Base-by-base conservation (phyloP, 805 yeast genomes). In the Candida methanosorbosa region DNA sequence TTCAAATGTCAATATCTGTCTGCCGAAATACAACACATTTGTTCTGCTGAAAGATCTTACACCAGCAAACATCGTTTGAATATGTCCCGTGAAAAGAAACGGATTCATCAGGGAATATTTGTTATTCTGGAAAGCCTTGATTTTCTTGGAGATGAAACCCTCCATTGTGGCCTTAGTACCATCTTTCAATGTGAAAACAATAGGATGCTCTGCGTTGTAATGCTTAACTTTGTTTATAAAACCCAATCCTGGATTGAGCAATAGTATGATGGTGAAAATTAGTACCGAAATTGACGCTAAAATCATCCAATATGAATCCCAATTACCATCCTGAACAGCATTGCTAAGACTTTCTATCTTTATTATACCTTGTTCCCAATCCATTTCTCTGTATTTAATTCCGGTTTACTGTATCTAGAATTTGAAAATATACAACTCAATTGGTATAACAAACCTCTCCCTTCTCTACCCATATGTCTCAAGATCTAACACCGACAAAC, bases 31-130 rank as follows among this genome's bases (percentile, higher is more conserved):
- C 2, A 83, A 71, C 29, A 60, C 46, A 45, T 78, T 80, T 20
- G 56, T 55, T 28, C 62, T 59, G n/a, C 72, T 62, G 38, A 70
- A 69, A 37, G 68, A 67, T 26, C 75, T 72, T 17, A 66, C 56
- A 2, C 79, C 71, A 30, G 88, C 74, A 49, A 74, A 78, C 52
- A 81, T 50, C 2, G 95, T 86, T 56, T 88, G 96, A 19, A 84
- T 57, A 37, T 80, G 70, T 18, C 95, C 95, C 39, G 76, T 76
- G 9, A 5, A 74, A 20, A 81, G 54, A 3, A 70, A 56, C 7
- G 92, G 92, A 41, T 75, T 70, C 51, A 80, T 61, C 54, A 72
- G 59, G 44, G 79, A 68, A 45, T 64, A 65, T 27, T 75, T 52
- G 7, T 68, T 67, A 32, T 71, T 49, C 25, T 54, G 51, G 38